A percentile compares a stretch with the other conserved stretches of the same genome.
Conservation (phyloP, 495 filamentous ascomycete genomes). For the Letharia columbiana region DNA sequence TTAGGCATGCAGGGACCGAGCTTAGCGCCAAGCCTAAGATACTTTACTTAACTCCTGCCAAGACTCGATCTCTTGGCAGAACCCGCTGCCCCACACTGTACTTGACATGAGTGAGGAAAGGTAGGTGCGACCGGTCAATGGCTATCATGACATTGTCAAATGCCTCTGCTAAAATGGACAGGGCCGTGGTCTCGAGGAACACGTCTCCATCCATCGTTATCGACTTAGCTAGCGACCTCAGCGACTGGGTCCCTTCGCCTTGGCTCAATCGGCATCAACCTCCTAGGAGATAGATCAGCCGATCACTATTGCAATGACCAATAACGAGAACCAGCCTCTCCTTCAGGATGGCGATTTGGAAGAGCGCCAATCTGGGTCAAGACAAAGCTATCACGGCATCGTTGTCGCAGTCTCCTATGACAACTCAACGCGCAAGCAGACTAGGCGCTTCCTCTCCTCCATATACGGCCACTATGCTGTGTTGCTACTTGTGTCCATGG, state of each 20-base stretch:
- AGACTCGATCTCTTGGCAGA: slow-evolving; percentile 1
- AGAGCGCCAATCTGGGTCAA: neutral
- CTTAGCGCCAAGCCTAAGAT: neutral
- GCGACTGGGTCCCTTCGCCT: neutral
- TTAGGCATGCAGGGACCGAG: neutral
- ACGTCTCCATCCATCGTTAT: neutral
- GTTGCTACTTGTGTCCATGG: slow-evolving; percentile 46
- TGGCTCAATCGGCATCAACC: neutral
- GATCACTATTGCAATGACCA: neutral
- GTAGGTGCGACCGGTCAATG: neutral
- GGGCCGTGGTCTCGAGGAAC: neutral
- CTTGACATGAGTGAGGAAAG: neutral
- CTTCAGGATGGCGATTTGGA: neutral
- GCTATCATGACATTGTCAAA: neutral
- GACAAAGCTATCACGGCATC: slow-evolving; percentile 7
- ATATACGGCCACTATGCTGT: slow-evolving; percentile 50
- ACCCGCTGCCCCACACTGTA: neutral
- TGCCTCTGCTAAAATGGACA: neutral
- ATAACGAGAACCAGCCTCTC: slow-evolving; percentile 14
- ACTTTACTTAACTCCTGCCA: neutral
- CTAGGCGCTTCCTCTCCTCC: slow-evolving; percentile 41
- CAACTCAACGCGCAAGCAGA: slow-evolving; percentile 17
- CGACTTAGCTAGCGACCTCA: neutral
- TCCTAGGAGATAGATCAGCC: neutral
- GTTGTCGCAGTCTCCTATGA: slow-evolving; percentile 10